A percentile compares a stretch with the other conserved stretches of the same genome.
Evolutionary conservation across 805 yeast genomes (phyloP).

Genomic region (Metschnikowia corniflorae): DNA sequence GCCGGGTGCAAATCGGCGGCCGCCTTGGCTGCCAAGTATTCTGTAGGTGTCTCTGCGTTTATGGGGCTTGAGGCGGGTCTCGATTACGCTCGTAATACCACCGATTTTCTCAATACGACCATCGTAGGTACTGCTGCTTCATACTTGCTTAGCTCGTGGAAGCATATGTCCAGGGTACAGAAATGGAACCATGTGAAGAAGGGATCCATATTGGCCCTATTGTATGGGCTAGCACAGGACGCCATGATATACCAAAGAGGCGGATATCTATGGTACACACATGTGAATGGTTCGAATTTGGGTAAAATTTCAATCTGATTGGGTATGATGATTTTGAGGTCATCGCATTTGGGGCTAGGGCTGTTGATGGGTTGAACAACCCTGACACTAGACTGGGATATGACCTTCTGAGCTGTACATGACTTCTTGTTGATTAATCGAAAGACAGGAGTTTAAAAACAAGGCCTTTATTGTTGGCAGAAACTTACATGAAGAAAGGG

Average conservation of each 20-base stretch:
- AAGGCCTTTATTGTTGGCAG: no score
- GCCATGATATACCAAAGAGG: constrained; percentile 53
- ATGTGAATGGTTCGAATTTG: no score
- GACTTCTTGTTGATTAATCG: no score
- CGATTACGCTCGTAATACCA: constrained; percentile 47
- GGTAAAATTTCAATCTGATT: no score
- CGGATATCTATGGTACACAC: constrained; percentile 62
- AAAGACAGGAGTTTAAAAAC: no score
- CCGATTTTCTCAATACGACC: constrained; percentile 63
- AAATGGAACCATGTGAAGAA: constrained; percentile 40
- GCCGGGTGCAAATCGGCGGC: constrained; percentile 50
- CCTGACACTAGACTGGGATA: no score
- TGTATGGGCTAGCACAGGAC: constrained; percentile 67
- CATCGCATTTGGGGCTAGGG: no score
- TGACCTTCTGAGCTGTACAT: no score
- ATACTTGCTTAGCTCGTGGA: constrained; percentile 44
- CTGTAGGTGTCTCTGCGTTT: constrained; percentile 44
- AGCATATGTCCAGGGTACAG: constrained; percentile 43
- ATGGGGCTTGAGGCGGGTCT: constrained; percentile 61
- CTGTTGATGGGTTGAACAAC: no score
- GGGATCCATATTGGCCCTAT: constrained; percentile 58
- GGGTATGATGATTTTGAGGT: no score
- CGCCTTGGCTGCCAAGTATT: constrained; percentile 32
- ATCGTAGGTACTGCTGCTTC: constrained; percentile 54
- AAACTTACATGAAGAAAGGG: no score